Evolutionary conservation across 805 yeast genomes (phyloP).

Genomic region (Priceomyces melissophilus): DNA sequence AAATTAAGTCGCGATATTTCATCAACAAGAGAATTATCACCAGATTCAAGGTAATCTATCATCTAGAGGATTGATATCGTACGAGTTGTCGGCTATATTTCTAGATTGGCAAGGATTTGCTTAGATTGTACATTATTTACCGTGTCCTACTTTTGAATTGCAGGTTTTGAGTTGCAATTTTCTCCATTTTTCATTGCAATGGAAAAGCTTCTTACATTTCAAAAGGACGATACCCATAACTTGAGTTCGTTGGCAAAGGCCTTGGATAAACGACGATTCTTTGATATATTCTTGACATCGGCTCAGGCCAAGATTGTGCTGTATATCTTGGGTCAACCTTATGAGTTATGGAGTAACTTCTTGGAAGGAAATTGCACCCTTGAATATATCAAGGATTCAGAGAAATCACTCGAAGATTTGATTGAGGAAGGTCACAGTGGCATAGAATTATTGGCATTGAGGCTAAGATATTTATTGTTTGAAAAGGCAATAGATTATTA

Average conservation of each 20-base stretch:
- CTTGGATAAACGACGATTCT: constrained; percentile 28
- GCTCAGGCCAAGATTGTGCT: constrained; percentile 30
- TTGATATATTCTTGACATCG: constrained; percentile 33
- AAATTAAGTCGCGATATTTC: too few species aligned
- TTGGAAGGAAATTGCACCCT: constrained; percentile 37
- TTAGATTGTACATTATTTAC: too few species aligned
- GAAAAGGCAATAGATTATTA: constrained; percentile 61
- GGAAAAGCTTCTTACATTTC: constrained; percentile 39
- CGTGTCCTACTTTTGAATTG: too few species aligned
- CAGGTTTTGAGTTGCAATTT: too few species aligned
- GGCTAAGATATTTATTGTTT: constrained; percentile 65
- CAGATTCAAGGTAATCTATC: too few species aligned
- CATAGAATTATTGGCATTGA: constrained; percentile 47
- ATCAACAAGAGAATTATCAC: too few species aligned
- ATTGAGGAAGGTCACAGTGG: constrained; percentile 42
- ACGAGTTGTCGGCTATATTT: too few species aligned
- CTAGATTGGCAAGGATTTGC: too few species aligned
- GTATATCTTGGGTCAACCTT: constrained; percentile 27
- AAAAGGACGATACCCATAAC: constrained; percentile 26
- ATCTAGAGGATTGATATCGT: too few species aligned
- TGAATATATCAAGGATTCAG: constrained; percentile 18
- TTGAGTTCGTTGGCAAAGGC: constrained; percentile 35
- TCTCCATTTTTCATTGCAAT: constrained; percentile 14
- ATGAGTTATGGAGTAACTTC: constrained; percentile 33
- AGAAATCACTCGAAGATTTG: constrained; percentile 37